Conservation (phyloP, 192 early-diverging fungal genomes). For the Backusella morwellensis region DNA sequence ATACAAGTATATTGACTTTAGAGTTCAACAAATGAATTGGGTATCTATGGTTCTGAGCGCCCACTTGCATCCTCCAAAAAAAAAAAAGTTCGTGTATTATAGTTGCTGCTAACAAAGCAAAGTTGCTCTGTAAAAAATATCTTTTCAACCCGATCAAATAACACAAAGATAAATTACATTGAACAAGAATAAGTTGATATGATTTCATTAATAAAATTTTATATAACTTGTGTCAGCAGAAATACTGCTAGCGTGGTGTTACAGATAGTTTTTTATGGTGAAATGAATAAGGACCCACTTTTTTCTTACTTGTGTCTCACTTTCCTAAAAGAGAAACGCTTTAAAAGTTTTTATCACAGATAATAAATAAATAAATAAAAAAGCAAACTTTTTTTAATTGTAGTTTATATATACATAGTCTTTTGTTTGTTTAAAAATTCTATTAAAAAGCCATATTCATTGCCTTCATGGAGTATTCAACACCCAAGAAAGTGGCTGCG, state of each 20-base stretch:
- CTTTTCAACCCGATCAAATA: no score
- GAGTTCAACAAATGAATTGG: neutral
- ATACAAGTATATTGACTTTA: slow-evolving; percentile 40
- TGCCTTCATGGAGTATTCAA: slow-evolving; percentile 54
- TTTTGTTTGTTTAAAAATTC: neutral
- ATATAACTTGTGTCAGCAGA: neutral
- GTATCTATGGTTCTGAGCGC: no score
- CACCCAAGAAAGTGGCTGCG: slow-evolving; percentile 70
- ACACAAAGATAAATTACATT: no score
- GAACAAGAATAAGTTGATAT: no score
- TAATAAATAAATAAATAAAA: neutral
- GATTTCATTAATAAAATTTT: neutral
- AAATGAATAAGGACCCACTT: neutral
- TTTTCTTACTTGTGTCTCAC: neutral
- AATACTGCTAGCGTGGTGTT: neutral
- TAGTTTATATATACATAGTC: neutral
- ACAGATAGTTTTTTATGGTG: neutral
- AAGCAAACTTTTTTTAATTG: neutral
- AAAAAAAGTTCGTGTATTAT: no score
- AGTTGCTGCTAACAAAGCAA: no score
- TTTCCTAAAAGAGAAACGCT: neutral
- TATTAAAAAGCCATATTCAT: slow-evolving; percentile 49
- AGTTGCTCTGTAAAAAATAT: no score
- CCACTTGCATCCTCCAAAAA: no score
- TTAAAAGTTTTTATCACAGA: neutral